Evolutionary conservation across 768 basidiomycete genomes (phyloP), one percentile per base, ranked within the genome.

Genomic region (Ephemerocybe angulata): DNA sequence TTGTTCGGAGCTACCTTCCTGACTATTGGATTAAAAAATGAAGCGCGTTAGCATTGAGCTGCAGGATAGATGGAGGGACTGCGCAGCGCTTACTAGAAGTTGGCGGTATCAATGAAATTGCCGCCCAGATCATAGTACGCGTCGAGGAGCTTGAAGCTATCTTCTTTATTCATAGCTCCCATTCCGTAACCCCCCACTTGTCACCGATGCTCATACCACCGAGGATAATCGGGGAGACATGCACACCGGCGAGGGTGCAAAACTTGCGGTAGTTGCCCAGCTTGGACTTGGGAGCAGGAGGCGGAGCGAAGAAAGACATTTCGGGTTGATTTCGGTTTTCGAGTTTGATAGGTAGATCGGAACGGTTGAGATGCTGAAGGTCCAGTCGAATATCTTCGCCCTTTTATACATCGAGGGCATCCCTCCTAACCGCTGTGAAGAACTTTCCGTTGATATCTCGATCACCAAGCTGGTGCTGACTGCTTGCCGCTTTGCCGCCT

Each of bases 1-100:
- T 38, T 57, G 49, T 61, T 87, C 83, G 2, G 78, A 81, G 30
- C 73, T 62, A 54, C 78, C 81, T 49, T 80, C 73, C 57, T 84
- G 80, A 51, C 74, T 78, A 30, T 30, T 10, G 33, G 17, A 35
- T 17, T 22, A 21, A 44, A 7, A n/a, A n/a, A n/a, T n/a, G n/a
- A n/a, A n/a, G n/a, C n/a, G n/a, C n/a, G 2, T 10, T 19, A 21
- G 11, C 24, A 30, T 33, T 31, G n/a, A 22, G 44, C 47, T 35
- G 19, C 19, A 19, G 8, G 19, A 28, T 12, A 7, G 31, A 24
- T 24, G 31, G 3, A 12, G 6, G 22, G 19, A 12, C 2, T 17
- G 17, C 17, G 17, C 56, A 19, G 35, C 3, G 50, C 64, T 56
- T 37, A 71, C 72, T 78, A 79, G 57, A 61, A 65, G 55, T 72